These are phyloP conservation scores for Gentiana macrophylla DNA, from an alignment of 257 asterid species.

Conservation along the genomic window DNA sequence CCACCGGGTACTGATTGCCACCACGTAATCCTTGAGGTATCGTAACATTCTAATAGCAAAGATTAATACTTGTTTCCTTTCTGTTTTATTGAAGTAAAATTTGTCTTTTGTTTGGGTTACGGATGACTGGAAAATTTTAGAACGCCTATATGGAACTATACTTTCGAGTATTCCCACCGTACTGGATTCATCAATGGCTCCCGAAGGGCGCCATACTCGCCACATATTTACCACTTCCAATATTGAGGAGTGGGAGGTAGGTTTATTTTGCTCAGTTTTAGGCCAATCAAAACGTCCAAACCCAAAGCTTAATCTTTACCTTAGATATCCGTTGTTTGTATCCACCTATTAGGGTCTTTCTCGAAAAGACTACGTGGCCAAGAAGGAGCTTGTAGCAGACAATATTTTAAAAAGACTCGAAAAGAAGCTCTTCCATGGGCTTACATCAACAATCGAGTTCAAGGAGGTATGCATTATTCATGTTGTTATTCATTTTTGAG, in stretches of 20 bases:
- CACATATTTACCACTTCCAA: slow-evolving; percentile 84
- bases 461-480: slow-evolving; percentile 41
- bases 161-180: slow-evolving; percentile 95
- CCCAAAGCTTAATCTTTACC: neutral
- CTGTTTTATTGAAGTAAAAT: slow-evolving; percentile 10
- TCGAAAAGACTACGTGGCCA: slow-evolving; percentile 15
- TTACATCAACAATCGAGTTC: slow-evolving; percentile 57
- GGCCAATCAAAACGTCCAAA: no score
- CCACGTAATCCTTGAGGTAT: slow-evolving; percentile 92
- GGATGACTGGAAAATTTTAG: slow-evolving; percentile 84
- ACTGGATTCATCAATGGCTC: no score
- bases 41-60: slow-evolving; percentile 7
- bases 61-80: slow-evolving; percentile 1
- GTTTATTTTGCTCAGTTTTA: neutral
- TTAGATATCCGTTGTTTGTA: slow-evolving; percentile 2
- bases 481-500: no score
- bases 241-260: slow-evolving; percentile 95
- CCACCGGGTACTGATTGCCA: slow-evolving; percentile 90
- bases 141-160: no score
- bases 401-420: slow-evolving; percentile 72
- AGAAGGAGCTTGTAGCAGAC: slow-evolving; percentile 71
- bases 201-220: slow-evolving; percentile 86
- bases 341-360: slow-evolving; percentile 57
- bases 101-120: slow-evolving; percentile 22
- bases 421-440: slow-evolving; percentile 79